phyloP scores from a whole-genome alignment of 192 early-diverging fungal genomes.

The Coemansia sp. region DNA sequence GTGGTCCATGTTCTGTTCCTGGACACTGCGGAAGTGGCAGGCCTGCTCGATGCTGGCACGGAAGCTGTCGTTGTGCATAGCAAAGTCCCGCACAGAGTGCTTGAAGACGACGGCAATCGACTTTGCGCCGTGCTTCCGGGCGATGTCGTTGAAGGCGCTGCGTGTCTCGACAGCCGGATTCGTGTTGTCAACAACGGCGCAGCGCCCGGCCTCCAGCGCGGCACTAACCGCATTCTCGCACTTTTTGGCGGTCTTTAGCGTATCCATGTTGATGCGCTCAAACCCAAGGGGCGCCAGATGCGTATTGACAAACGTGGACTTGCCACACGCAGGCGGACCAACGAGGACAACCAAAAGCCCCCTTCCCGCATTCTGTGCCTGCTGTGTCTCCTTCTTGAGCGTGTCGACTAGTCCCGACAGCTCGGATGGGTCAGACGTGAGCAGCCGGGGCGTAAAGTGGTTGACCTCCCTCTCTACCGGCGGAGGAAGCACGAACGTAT shows the following conservation, averaged over 20 bases:
- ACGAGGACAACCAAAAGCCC: slow-evolving; percentile 68
- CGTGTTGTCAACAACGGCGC: slow-evolving; percentile 81
- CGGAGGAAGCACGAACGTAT: slow-evolving; percentile 25
- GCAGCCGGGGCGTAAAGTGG: slow-evolving; percentile 13
- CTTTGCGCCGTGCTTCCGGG: slow-evolving; percentile 41
- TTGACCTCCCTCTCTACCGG: slow-evolving; percentile 9
- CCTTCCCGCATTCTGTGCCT: slow-evolving; percentile 32
- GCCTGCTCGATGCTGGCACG: slow-evolving; percentile 57
- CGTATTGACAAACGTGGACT: slow-evolving; percentile 69
- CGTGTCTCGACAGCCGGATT: slow-evolving; percentile 69
- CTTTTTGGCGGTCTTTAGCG: slow-evolving; percentile 72
- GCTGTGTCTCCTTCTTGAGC: slow-evolving; percentile 25
- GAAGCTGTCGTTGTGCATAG: slow-evolving; percentile 78
- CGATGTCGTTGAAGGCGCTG: slow-evolving; percentile 63
- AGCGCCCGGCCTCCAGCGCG: slow-evolving; percentile 56
- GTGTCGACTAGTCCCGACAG: slow-evolving; percentile 19
- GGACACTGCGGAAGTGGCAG: slow-evolving; percentile 16
- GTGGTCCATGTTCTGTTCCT: neutral
- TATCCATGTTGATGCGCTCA: slow-evolving; percentile 81
- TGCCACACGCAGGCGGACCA: slow-evolving; percentile 84
- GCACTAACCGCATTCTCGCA: slow-evolving; percentile 63
- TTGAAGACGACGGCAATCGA: slow-evolving; percentile 53
- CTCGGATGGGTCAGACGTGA: neutral
- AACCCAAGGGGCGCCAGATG: slow-evolving; percentile 67
- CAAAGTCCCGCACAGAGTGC: slow-evolving; percentile 67